Base-by-base conservation (phyloP, 208 protist species). In the Eutreptiella sp. region DNA sequence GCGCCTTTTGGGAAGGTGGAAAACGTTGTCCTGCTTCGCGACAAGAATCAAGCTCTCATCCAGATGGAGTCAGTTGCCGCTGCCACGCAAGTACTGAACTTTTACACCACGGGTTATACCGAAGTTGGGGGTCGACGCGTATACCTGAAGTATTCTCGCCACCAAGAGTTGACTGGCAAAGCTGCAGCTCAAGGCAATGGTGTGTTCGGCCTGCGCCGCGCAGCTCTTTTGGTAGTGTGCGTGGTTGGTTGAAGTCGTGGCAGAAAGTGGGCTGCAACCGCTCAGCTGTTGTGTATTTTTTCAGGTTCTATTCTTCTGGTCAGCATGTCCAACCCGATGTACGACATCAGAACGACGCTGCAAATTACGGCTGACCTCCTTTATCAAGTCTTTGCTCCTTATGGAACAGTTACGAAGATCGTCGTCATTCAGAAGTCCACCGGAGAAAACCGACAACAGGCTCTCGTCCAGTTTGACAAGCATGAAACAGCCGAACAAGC, bases 261-360 rank as follows among this genome's bases (percentile, higher is more conserved):
- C n/a, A n/a, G n/a, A n/a, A n/a, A n/a, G n/a, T n/a, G n/a, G n/a
- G n/a, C n/a, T n/a, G n/a, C n/a, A n/a, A n/a, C n/a, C n/a, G n/a
- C n/a, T n/a, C n/a, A n/a, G n/a, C n/a, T n/a, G n/a, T n/a, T n/a
- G n/a, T n/a, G n/a, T n/a, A n/a, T n/a, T n/a, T n/a, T n/a, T n/a
- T n/a, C n/a, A n/a, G n/a, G n/a, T n/a, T n/a, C n/a, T n/a, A 92
- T 82, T 7, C 63, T 92, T 41, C 72, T 92, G 9, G 86, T 89
- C 27, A 90, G 82, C 4, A 92, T 92, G 86, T 89, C 88, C 69
- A 92, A 88, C 76, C 88, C 83, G 23, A 79, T 87, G 71, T 91
- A 91, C 61, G 86, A 92, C 59, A 80, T 89, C 2, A 85, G 81
- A 14, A 73, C 75, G 4, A 76, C 82, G 2, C 75, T 78, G 26